Evolutionary conservation across 805 yeast genomes (phyloP), one percentile per base, ranked within the genome.

Genomic region (Hanseniaspora lindneri): DNA sequence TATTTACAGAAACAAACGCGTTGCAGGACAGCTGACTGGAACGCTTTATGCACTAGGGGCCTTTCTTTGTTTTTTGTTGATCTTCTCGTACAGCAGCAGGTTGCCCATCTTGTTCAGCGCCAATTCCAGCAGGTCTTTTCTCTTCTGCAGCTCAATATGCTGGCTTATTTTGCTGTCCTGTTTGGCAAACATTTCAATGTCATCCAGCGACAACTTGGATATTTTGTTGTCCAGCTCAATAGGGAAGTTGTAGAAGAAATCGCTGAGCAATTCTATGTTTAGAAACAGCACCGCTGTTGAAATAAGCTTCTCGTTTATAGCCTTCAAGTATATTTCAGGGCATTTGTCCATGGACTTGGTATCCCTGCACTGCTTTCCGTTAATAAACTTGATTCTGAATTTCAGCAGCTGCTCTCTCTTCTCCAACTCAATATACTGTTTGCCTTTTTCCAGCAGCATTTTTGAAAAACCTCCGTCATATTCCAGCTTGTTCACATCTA

Each of bases 201-300:
- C 94, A 47, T 85, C 94, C 44, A 73, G 72, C 8, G 76, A 69
- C 58, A 92, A 67, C 36, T 72, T 71, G 52, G 71, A 69, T 49
- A 92, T 73, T 54, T 78, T 77, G 44, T 71, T 70, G 62, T 92
- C 99, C 53, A 92, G 71, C 63, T 87, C 96, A 51, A 97, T 74
- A 2, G 99, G 97, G 65, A 92, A 89, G 56, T 87, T 86, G 64
- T 94, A 92, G 61, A 89, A 94, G 60, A 92, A 92, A 64, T 94
- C 98, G 55, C 94, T 83, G 53, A 92, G 69, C 49, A 92, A 69
- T 64, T 92, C 99, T 49, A 94, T 97, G 60, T 92, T 92, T 60
- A 92, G 67, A 58, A 92, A 92, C 53, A 92, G 65, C 3, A 92
- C 92, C 0, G 98, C 92, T 0, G 98, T 92, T 11, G 89, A 82